These are phyloP conservation scores for Plasmodium cynomolgi DNA, from an alignment of 169 alveolate species.

Conservation along the genomic window DNA sequence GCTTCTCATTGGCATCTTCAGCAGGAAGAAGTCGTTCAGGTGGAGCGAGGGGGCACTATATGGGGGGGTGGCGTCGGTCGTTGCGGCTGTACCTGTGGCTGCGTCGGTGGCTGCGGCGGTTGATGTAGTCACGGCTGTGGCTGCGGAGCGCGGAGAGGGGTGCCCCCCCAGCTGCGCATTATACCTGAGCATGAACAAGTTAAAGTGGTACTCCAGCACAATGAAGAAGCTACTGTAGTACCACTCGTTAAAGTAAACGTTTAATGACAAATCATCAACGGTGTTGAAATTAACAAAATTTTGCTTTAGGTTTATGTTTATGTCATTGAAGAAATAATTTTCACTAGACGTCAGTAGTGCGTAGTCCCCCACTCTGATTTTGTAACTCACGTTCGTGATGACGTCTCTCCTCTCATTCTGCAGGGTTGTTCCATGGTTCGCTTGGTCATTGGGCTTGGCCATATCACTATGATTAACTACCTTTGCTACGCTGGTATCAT, in stretches of 20 bases:
- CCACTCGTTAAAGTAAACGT: constrained; percentile 60
- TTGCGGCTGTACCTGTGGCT: too few relatives aligned
- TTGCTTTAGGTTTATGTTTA: constrained; percentile 66
- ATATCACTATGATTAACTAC: too few relatives aligned
- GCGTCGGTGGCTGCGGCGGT: too few relatives aligned
- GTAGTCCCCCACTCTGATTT: constrained; percentile 69
- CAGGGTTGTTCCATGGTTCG: not conserved
- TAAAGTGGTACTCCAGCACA: constrained; percentile 56
- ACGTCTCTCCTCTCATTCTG: not conserved
- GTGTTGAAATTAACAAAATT: constrained; percentile 55
- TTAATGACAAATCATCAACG: constrained; percentile 55
- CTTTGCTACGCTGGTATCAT: not conserved
- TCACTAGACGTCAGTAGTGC: constrained; percentile 24
- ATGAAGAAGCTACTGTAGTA: constrained; percentile 64
- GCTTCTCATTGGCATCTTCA: constrained; percentile 31
- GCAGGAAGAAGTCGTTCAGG: constrained; percentile 23
- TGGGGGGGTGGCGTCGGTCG: too few relatives aligned
- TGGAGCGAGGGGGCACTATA: not conserved
- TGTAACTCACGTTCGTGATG: constrained; percentile 21
- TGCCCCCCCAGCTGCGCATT: not conserved
- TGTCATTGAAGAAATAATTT: constrained; percentile 44
- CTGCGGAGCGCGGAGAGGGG: not conserved
- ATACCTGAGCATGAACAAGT: constrained; percentile 15
- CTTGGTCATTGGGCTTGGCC: not conserved
- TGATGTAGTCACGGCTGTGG: too few relatives aligned